These are phyloP conservation scores for Furcasterigmium sp. DNA, from an alignment of 2,329 filamentous ascomycete genomes.

Conservation along the genomic window DNA sequence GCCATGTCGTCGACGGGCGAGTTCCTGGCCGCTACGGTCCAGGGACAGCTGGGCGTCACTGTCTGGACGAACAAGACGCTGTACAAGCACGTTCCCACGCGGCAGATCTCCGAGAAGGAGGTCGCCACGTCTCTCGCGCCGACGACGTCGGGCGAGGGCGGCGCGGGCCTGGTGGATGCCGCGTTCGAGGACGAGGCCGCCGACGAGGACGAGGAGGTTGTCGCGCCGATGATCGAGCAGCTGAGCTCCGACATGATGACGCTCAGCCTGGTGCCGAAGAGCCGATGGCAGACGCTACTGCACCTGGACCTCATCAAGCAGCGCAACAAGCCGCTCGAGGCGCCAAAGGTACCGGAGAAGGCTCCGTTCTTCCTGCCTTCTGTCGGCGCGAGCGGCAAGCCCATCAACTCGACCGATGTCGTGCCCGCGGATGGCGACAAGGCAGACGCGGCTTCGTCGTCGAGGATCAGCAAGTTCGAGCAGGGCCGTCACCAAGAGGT, in stretches of 20 bases:
- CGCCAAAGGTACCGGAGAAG: conserved; percentile 87
- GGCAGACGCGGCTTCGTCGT: conserved; percentile 34
- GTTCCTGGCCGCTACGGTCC: conserved; percentile 84
- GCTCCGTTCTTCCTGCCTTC: conserved; percentile 92
- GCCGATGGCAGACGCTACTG: conserved; percentile 88
- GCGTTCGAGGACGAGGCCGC: conserved; percentile 57
- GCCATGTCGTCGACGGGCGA: conserved; percentile 88
- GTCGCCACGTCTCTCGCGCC: conserved; percentile 62
- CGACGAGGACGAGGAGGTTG: conserved; percentile 47
- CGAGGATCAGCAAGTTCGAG: conserved; percentile 66
- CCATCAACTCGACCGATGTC: conserved; percentile 12
- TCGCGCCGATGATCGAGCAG: conserved; percentile 63
- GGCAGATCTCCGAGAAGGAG: conserved; percentile 75
- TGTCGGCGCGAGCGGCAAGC: conserved; percentile 32
- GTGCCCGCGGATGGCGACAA: conserved; percentile 22
- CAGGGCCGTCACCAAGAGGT: conserved; percentile 49
- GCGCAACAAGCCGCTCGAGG: conserved; percentile 89
- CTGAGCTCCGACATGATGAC: conserved; percentile 80
- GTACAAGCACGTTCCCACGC: conserved; percentile 82
- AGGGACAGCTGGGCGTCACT: conserved; percentile 79
- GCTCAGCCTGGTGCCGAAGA: conserved; percentile 82
- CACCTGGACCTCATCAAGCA: conserved; percentile 89
- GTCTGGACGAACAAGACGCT: conserved; percentile 94
- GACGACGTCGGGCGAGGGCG: conserved; percentile 77
- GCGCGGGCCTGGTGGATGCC: conserved; percentile 68